Evolutionary conservation across 371 early-diverging fungal genomes (phyloP), one percentile per base, ranked within the genome.

Genomic region (Actinomortierella wolfii): DNA sequence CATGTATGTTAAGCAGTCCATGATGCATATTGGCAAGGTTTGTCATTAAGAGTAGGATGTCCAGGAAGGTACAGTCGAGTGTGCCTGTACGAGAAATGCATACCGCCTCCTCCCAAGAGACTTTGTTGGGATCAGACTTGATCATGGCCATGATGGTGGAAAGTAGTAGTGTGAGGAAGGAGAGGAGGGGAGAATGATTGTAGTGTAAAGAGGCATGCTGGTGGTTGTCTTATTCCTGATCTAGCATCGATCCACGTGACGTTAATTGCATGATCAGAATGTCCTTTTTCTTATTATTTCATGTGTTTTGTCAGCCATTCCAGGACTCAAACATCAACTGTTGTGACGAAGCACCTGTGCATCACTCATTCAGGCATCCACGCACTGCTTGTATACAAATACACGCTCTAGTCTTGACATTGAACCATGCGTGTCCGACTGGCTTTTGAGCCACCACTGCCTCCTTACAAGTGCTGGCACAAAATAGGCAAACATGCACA

Each of bases 71-170:
- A 34, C 34, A 34, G 11, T 34, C 7, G 34, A 6, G 34, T 34
- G 4, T 11, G 34, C 4, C 11, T 34, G 34, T 34, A 4, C 34
- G 11, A 34, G 11, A 6, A 11, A 11, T 34, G 34, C 34, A 34
- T 34, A 89, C 89, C 59, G 81, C 79, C 53, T 86, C 86, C 69
- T 89, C 90, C 88, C 88, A 89, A 29, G 85, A 82, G 71, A 86
- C 86, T 61, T 89, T 89, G 67, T 86, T 89, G 34, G 84, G 83
- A 76, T 89, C 88, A 17, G 86, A 81, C 64, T 88, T 88, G 43
- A 78, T 81, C 61, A 79, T 77, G 51, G 83, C 83, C 83, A 84
- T 84, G 20, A 48, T 52, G n/a, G 28, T 40, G 58, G 23, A 34
- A 21, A 20, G 44, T 9, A n/a, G 23, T 34, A 25, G 45, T 52